Base-by-base conservation (phyloP, 108 stramenopile species). In the Pseudonitzschia pungens region DNA sequence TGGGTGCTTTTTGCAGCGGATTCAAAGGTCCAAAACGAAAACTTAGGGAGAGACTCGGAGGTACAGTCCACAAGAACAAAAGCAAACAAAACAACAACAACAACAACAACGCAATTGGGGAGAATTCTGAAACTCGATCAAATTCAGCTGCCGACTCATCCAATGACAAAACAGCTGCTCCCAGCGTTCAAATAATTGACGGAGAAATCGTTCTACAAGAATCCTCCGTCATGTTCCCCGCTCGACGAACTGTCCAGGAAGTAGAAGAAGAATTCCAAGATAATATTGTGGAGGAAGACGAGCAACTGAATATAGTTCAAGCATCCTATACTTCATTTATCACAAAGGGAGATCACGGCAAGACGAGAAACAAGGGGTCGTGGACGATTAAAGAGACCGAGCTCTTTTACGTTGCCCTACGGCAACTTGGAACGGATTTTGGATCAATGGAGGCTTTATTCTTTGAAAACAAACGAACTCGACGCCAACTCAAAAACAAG, bases 391-490 rank as follows among this genome's bases (percentile, higher is more conserved):
- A 83, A n/a, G 90, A 92, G 65, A 94, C 93, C 2, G 80, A 83
- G 65, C 24, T 42, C 14, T 94, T 94, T 68, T 94, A 87, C 67
- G 27, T 77, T 18, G 89, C 88, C 18, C 81, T 94, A 29, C 76
- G 87, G 24, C 87, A 88, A 71, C 78, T 91, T 31, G 93, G 93
- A 20, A 80, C 88, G 1, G 90, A 94, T 76, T 94, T 92, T 84
- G 73, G 73, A 70, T 73, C 84, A 44, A 92, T 94, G 90, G 86
- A 88, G 65, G 83, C 76, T 32, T 76, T 79, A n/a, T 78, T 84
- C 24, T 74, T 77, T 45, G 70, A 71, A 12, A 67, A 71, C 48
- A 70, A 71, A 24, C 73, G 90, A 54, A 84, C 80, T 18, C 74
- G 90, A 6, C 81, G 78, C 63, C 87, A 89, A 62, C 74, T 94